Conservation (phyloP, 768 basidiomycete genomes). For the Rhizopogon salebrosus region DNA sequence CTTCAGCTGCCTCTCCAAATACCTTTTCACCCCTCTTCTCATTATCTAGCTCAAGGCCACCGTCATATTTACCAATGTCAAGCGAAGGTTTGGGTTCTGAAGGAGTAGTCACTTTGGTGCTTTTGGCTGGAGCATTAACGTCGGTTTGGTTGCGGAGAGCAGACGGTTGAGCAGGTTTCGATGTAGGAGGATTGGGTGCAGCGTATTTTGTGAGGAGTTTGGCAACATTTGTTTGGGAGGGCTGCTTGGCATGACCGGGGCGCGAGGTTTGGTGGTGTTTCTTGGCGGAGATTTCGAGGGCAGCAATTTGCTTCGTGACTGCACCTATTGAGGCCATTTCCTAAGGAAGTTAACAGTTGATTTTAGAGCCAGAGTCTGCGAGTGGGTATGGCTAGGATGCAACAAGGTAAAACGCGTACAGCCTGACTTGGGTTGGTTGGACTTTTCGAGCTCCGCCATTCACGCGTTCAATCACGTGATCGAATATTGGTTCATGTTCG, state of each 20-base stretch:
- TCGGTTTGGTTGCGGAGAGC: constrained; percentile 38
- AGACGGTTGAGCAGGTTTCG: constrained; percentile 30
- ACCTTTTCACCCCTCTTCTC: constrained; percentile 73
- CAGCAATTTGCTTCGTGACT: constrained; percentile 64
- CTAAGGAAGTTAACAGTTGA: background rate
- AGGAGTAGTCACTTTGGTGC: constrained; percentile 22
- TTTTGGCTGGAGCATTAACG: constrained; percentile 9
- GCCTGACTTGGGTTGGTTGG: constrained; percentile 2
- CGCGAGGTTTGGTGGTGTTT: constrained; percentile 35
- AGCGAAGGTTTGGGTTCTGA: constrained; percentile 25
- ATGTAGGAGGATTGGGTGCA: constrained; percentile 49
- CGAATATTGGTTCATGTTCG: too few species aligned
- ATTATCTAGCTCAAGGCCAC: constrained; percentile 90
- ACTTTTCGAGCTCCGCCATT: constrained; percentile 13
- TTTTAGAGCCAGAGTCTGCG: background rate
- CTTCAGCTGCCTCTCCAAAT: constrained; percentile 71
- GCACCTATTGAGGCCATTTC: constrained; percentile 45
- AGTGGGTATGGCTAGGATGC: background rate
- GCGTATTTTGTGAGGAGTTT: constrained; percentile 75
- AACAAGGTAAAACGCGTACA: background rate
- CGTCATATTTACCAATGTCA: constrained; percentile 91
- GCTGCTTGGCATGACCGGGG: constrained; percentile 42
- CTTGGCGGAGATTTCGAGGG: constrained; percentile 58
- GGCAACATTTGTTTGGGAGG: constrained; percentile 55
- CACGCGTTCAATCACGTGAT: constrained; percentile 19